Conservation (phyloP, 2,329 filamentous ascomycete genomes). For the Alternaria longipes region DNA sequence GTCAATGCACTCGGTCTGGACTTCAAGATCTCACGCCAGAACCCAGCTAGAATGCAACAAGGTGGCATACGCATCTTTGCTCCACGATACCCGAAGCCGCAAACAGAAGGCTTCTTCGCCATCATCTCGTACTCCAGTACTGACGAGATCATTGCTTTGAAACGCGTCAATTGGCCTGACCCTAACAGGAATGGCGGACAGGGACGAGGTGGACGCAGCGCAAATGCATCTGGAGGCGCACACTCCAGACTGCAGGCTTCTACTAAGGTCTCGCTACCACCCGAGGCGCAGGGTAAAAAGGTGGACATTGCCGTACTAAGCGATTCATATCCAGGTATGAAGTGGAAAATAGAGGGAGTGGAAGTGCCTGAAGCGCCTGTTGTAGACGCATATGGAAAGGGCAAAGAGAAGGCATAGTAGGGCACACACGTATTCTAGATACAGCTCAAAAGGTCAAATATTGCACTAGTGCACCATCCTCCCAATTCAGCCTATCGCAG, state of each 20-base stretch:
- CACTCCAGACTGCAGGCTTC: slow-evolving; percentile 60
- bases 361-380: slow-evolving; percentile 57
- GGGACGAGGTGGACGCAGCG: slow-evolving; percentile 17
- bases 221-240: slow-evolving; percentile 23
- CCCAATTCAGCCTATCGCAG: too few species aligned
- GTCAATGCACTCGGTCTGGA: slow-evolving; percentile 71
- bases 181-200: slow-evolving; percentile 11
- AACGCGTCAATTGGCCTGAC: slow-evolving; percentile 79
- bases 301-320: slow-evolving; percentile 81
- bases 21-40: slow-evolving; percentile 71
- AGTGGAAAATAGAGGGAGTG: slow-evolving; percentile 64
- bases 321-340: slow-evolving; percentile 85
- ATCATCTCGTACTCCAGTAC: slow-evolving; percentile 72
- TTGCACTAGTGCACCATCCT: too few species aligned
- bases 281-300: slow-evolving; percentile 63
- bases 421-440: too few species aligned
- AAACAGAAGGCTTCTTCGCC: slow-evolving; percentile 93
- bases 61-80: slow-evolving; percentile 80
- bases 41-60: slow-evolving; percentile 55
- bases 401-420: slow-evolving; percentile 27
- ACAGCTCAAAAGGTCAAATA: too few species aligned
- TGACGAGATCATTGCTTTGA: slow-evolving; percentile 86
- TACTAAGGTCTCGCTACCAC: slow-evolving; percentile 69
- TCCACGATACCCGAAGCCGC: slow-evolving; percentile 90
- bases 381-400: slow-evolving; percentile 42